phyloP scores from a whole-genome alignment of 2,329 filamentous ascomycete species.

The Xylaria sp. region DNA sequence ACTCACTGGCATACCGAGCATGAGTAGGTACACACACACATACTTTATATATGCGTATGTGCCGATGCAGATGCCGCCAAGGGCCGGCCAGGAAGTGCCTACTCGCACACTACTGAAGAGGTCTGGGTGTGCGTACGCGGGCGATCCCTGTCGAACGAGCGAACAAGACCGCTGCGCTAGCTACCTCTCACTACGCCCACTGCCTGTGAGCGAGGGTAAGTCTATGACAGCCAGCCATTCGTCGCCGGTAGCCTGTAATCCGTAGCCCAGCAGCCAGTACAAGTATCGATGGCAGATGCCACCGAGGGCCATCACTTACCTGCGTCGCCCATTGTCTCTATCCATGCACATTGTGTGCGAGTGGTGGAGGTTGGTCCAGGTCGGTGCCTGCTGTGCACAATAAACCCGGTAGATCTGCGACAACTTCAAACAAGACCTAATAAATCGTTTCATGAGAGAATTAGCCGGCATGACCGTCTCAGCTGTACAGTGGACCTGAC shows the following conservation, averaged over 20 bases:
- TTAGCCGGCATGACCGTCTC: not conserved
- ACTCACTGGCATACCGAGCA: not conserved
- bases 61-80: slow-evolving; percentile 19
- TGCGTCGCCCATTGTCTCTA: not conserved
- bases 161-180: too few relatives aligned
- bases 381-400: not conserved
- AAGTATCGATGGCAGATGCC: too few relatives aligned
- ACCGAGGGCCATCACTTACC: too few relatives aligned
- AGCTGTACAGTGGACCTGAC: not conserved
- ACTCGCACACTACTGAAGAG: not conserved
- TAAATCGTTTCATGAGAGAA: not conserved
- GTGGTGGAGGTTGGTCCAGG: not conserved
- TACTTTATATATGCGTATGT: not conserved
- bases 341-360: not conserved
- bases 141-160: not conserved
- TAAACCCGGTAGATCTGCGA: not conserved
- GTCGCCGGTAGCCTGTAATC: too few relatives aligned
- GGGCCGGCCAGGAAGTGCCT: not conserved
- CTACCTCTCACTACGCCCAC: too few relatives aligned
- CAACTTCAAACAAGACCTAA: not conserved
- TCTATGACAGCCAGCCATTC: too few relatives aligned
- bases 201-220: too few relatives aligned
- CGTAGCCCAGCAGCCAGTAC: too few relatives aligned
- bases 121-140: not conserved
- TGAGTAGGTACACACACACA: not conserved